These are phyloP conservation scores for Naganishia liquefaciens DNA, from an alignment of 1,284 basidiomycete species.

Conservation along the genomic window DNA sequence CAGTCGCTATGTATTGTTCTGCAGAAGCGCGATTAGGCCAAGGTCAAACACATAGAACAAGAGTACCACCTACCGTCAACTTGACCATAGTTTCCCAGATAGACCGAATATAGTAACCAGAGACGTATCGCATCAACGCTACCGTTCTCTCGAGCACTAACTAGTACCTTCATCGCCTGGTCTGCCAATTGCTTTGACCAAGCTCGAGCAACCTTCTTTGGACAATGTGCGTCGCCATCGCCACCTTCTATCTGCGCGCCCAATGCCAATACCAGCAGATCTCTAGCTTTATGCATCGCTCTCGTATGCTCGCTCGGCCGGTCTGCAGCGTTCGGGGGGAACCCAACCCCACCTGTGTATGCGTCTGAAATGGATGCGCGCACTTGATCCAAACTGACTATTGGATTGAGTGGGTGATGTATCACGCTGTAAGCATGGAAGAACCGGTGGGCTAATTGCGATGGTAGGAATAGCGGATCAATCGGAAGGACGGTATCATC, in stretches of 20 bases:
- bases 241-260: slow-evolving; percentile 33
- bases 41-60: neutral
- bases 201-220: slow-evolving; percentile 27
- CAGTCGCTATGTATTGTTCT: slow-evolving; percentile 29
- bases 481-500: slow-evolving; percentile 21
- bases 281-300: slow-evolving; percentile 20
- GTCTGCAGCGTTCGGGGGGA: slow-evolving; percentile 1
- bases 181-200: slow-evolving; percentile 27
- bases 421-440: slow-evolving; percentile 28
- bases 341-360: slow-evolving; percentile 9
- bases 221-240: slow-evolving; percentile 31
- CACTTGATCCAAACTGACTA: slow-evolving; percentile 25
- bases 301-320: slow-evolving; percentile 1
- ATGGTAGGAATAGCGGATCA: slow-evolving; percentile 30
- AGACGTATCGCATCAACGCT: slow-evolving; percentile 24
- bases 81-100: slow-evolving; percentile 29
- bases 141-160: slow-evolving; percentile 6
- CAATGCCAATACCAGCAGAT: slow-evolving; percentile 29
- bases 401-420: slow-evolving; percentile 25
- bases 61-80: slow-evolving; percentile 20
- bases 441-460: slow-evolving; percentile 28
- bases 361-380: slow-evolving; percentile 24
- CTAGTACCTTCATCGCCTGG: slow-evolving; percentile 14
- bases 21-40: neutral
- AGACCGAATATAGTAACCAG: slow-evolving; percentile 22